Base-by-base conservation (phyloP, 352 stramenopile genomes). In the Phytophthora fragariaefolia region DNA sequence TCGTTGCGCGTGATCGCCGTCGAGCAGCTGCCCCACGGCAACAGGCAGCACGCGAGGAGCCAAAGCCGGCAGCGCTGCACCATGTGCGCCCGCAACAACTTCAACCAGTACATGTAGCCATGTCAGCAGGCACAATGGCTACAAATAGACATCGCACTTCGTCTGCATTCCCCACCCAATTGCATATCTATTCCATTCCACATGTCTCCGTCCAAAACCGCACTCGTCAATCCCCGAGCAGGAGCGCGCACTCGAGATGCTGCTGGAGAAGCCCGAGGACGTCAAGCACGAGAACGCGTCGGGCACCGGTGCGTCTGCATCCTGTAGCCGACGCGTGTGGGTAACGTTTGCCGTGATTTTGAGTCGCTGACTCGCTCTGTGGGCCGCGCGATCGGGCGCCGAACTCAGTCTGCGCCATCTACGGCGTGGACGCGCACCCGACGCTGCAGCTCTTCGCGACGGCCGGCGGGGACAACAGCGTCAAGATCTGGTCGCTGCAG, bases 401-500 rank as follows among this genome's bases (percentile, higher is more conserved):
- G 3, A 69, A 58, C 12, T 27, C 24, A 94, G 86, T 82, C 15
- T 85, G 80, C 52, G 85, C 86, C 51, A 95, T 96, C 69, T 96
- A 96, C 63, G 85, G 86, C 47, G 76, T 96, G 15, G 88, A 96
- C 66, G 85, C 85, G 24, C 86, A 96, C 69, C 86, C 88, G n/a
- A 86, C 48, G 58, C 75, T 87, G 53, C 61, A 73, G 58, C 68
- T 94, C 50, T 89, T 95, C 32, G 86, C 88, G 6, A 96, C 88
- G 8, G 88, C 86, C 3, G 88, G 88, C 12, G 88, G 88, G 73
- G 88, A 95, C 70, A 91, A 91, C 48, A 75, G 72, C 27, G 86
- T 96, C 28, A 95, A 94, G 69, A 87, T 96, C 51, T 96, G 88
- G 88, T 93, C 88, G 30, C 52, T 95, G 12, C 63, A 78, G 40